Base-by-base conservation (phyloP, 2,329 filamentous ascomycete genomes). In the Aspergillus candidus region DNA sequence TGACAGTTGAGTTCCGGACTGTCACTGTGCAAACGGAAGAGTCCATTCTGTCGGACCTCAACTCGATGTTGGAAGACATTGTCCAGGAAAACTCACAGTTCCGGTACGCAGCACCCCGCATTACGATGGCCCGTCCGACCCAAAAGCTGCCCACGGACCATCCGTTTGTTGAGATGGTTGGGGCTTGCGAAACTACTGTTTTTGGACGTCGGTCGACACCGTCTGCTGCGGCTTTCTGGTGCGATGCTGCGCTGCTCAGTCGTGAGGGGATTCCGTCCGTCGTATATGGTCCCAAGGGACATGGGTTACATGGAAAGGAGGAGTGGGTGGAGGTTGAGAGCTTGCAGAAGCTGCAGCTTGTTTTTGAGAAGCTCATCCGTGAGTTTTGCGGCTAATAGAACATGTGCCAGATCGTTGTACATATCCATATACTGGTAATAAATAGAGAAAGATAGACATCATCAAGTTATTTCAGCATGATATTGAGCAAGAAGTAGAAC, bases 291-390 rank as follows among this genome's bases (percentile, higher is more conserved):
- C 73, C 73, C 0, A 57, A 54, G 7, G 75, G 73, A 0, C 65
- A 69, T n/a, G 76, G 76, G 0, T 48, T 78, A 4, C 74, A 79
- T 51, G 65, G 61, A 1, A 73, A 72, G 39, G 68, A 73, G 43
- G 75, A 79, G 56, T 77, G 69, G 67, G 73, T 73, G 0, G 66
- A 72, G 15, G 60, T 70, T 2, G 53, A 71, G 8, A 74, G 71
- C 31, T 51, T 76, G 8, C 47, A 53, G n/a, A 50, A 66, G 35
- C 61, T 72, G 29, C 45, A 53, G 38, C 43, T 42, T 17, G 38
- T 57, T 2, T 59, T 54, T 32, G 50, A 40, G 13, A 38, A 39
- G 10, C 22, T 61, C 13, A 49, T 53, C 6, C 38, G 42, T 10
- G 53, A 59, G 1, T 51, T 58, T 29, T 59, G 58, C 38, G 41